These are phyloP conservation scores for Epichloe bromicola DNA, from an alignment of 2,329 filamentous ascomycete species.

Conservation along the genomic window DNA sequence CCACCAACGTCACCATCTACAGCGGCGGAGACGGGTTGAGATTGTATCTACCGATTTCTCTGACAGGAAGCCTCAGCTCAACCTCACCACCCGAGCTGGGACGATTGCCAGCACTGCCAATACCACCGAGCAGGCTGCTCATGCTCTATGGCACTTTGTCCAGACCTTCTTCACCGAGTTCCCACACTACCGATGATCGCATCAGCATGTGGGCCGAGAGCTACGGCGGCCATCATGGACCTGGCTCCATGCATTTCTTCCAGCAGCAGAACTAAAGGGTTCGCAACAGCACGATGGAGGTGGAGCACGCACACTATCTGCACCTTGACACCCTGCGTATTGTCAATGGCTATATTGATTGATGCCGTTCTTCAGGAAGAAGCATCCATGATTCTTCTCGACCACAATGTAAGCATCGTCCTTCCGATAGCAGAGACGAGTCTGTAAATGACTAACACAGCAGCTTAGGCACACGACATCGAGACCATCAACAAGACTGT, in stretches of 20 bases:
- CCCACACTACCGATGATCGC: constrained; percentile 40
- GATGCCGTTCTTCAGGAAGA: constrained; percentile 45
- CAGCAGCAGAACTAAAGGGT: constrained; percentile 48
- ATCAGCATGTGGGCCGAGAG: constrained; percentile 56
- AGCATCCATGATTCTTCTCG: constrained; percentile 41
- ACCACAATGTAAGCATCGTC: constrained; percentile 39
- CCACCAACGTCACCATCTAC: constrained; percentile 47
- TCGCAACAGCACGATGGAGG: constrained; percentile 14
- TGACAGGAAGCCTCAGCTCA: constrained; percentile 21
- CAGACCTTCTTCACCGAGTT: constrained; percentile 46
- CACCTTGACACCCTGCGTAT: constrained; percentile 52
- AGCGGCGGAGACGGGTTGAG: constrained; percentile 36
- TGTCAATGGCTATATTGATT: constrained; percentile 58
- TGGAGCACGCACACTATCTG: constrained; percentile 34
- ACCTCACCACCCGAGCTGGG: constrained; percentile 16
- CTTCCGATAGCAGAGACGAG: background rate
- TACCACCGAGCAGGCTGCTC: constrained; percentile 36
- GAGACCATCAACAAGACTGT: constrained; percentile 37
- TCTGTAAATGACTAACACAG: background rate
- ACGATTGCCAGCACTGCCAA: too few relatives aligned
- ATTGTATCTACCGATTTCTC: constrained; percentile 24
- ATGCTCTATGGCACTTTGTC: constrained; percentile 53
- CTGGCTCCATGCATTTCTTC: constrained; percentile 44
- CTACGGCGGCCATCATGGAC: constrained; percentile 58
- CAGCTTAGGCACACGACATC: constrained; percentile 39